These are phyloP conservation scores for Talaromyces sp. DNA, from an alignment of 2,329 filamentous ascomycete genomes.

Conservation along the genomic window DNA sequence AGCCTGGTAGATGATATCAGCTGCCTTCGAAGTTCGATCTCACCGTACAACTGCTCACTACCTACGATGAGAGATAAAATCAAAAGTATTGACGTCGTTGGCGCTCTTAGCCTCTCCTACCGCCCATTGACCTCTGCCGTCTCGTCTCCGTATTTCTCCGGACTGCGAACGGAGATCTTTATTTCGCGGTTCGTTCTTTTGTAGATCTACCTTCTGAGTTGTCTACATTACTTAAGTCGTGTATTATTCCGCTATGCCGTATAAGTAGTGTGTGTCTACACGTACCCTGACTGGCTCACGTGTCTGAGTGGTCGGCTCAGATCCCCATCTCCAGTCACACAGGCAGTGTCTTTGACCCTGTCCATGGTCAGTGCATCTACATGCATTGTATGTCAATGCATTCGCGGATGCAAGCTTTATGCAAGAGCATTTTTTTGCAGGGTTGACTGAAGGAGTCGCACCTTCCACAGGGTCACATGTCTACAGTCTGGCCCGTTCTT, in stretches of 20 bases:
- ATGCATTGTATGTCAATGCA: neutral
- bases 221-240: neutral
- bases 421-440: neutral
- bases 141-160: conserved; percentile 7
- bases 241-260: neutral
- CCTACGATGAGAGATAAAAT: no score
- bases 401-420: neutral
- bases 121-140: neutral
- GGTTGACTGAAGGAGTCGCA: neutral
- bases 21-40: neutral
- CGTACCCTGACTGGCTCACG: neutral
- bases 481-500: neutral
- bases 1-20: neutral
- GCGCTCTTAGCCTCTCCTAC: neutral
- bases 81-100: neutral
- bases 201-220: neutral
- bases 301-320: neutral
- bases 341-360: conserved; percentile 3
- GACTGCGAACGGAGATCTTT: neutral
- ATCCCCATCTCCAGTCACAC: neutral
- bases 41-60: no score
- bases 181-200: neutral
- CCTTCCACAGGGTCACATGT: neutral
- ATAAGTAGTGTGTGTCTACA: no score
- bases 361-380: neutral